Evolutionary conservation across 2,329 filamentous ascomycete genomes (phyloP), one percentile per base, ranked within the genome.

Genomic region (Fusarium nodosum): DNA sequence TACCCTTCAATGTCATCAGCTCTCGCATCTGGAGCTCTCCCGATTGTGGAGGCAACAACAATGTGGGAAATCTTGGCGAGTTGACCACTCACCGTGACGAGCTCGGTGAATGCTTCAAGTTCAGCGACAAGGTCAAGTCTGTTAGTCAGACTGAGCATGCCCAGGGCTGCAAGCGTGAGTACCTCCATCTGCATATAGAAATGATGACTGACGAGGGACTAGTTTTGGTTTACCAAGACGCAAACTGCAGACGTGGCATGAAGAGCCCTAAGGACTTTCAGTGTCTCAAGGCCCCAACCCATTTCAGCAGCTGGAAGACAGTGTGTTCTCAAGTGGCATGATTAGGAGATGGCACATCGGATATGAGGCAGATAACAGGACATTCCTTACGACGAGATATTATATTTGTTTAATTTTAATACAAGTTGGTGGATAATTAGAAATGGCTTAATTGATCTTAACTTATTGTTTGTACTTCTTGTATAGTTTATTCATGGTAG

Each of bases 21-120:
- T 45, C 61, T n/a, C 61, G 60, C 12, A 47, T 64, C 11, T 64
- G 61, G 61, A 38, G 60, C 24, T 58, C 52, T 11, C 30, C 16
- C 0, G 24, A 64, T n/a, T 64, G 61, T 4, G 61, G 59, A 22
- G 47, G 24, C 16, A 41, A 42, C 10, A 20, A 52, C 22, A 63
- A 64, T 4, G 26, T 15, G 4, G 34, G 38, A 8, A 64, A 64
- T 8, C 54, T 51, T 1, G 61, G 61, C 6, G 60, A 60, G 42
- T 24, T 41, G 38, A 59, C 42, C 9, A 36, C 56, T 6, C 48
- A 59, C 13, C 52, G 61, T 11, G 54, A 57, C 16, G 60, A 64
- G 3, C 36, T 47, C 11, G 36, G 36, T 11, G 15, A 64, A 33
- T 64, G 61, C 31, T 39, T 30, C 33, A 64, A 64, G 34, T 59